These are phyloP conservation scores for Botrytis pseudocinerea DNA, from an alignment of 2,329 filamentous ascomycete species.

Conservation along the genomic window DNA sequence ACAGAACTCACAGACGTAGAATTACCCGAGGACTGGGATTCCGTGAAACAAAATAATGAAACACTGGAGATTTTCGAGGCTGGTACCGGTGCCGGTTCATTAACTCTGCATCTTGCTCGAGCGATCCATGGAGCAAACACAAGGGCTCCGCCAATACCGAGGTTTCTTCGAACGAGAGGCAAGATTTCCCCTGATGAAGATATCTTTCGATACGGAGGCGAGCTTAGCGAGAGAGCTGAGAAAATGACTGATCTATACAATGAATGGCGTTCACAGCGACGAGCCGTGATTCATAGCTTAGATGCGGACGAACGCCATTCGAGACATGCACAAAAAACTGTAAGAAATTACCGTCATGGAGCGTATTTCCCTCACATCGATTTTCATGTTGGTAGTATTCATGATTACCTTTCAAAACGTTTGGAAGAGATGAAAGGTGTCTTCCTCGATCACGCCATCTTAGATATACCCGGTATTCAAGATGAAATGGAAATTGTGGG, in stretches of 20 bases:
- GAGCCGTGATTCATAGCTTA: conserved; percentile 73
- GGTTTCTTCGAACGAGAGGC: background rate
- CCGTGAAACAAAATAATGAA: conserved; percentile 10
- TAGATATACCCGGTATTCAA: conserved; percentile 70
- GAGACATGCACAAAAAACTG: conserved; percentile 61
- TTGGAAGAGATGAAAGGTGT: conserved; percentile 49
- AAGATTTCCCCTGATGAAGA: conserved; percentile 11
- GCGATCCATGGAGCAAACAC: conserved; percentile 74
- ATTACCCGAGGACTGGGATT: conserved; percentile 6
- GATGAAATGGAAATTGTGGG: conserved; percentile 50
- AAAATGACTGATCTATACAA: conserved; percentile 26
- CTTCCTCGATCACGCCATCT: conserved; percentile 70
- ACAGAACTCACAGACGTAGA: background rate
- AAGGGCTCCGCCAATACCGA: conserved; percentile 46
- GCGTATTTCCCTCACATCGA: conserved; percentile 70
- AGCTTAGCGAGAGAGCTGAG: background rate
- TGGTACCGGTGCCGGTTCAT: conserved; percentile 79
- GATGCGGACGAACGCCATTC: conserved; percentile 66
- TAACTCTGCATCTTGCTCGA: conserved; percentile 73
- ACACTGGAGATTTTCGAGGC: conserved; percentile 78
- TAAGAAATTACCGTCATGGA: conserved; percentile 67
- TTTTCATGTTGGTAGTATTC: conserved; percentile 69
- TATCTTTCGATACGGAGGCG: background rate
- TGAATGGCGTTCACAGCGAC: conserved; percentile 46
- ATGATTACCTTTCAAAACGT: conserved; percentile 60